Percentiles rank a stretch among this genome's conserved stretches.
Evolutionary conservation across 2,329 filamentous ascomycete genomes (phyloP).

Genomic region (Fusarium tricinctum): DNA sequence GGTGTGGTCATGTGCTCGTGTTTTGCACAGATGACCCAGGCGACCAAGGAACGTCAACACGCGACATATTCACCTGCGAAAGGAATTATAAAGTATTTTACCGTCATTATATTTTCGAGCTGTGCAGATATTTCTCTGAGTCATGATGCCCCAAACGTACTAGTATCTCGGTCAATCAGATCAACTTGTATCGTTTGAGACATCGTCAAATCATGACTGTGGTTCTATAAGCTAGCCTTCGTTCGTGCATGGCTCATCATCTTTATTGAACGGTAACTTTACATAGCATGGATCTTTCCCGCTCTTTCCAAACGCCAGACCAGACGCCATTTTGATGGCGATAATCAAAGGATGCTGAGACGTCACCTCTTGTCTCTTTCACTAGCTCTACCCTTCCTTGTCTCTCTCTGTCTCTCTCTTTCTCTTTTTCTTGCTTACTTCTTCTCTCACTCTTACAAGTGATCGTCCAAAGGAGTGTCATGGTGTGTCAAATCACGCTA

Average conservation of each 20-base stretch:
- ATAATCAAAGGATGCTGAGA: constrained; percentile 43
- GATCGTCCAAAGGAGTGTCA: constrained; percentile 46
- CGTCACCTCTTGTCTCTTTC: constrained; percentile 33
- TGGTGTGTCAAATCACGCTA: constrained; percentile 40
- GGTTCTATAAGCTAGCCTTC: constrained; percentile 45
- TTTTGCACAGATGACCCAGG: constrained; percentile 40
- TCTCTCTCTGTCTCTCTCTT: constrained; percentile 7
- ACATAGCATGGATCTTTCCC: constrained; percentile 52
- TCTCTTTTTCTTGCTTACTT: constrained; percentile 6
- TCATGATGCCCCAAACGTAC: neutral
- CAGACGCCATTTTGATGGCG: constrained; percentile 48
- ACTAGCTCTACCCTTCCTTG: constrained; percentile 5
- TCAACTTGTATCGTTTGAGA: neutral
- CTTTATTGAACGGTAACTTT: constrained; percentile 47
- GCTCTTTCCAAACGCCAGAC: constrained; percentile 53
- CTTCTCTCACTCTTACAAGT: constrained; percentile 14
- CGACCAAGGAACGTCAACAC: constrained; percentile 34
- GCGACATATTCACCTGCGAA: constrained; percentile 28
- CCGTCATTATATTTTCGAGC: neutral
- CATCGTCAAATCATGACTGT: constrained; percentile 13
- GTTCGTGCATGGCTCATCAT: constrained; percentile 43
- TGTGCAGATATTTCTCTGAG: neutral
- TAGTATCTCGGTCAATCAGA: neutral
- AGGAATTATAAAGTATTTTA: constrained; percentile 13
- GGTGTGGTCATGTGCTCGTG: constrained; percentile 43